Evolutionary conservation across 75 land plant species (phyloP).

Genomic region (Pinus tabuliformis): DNA sequence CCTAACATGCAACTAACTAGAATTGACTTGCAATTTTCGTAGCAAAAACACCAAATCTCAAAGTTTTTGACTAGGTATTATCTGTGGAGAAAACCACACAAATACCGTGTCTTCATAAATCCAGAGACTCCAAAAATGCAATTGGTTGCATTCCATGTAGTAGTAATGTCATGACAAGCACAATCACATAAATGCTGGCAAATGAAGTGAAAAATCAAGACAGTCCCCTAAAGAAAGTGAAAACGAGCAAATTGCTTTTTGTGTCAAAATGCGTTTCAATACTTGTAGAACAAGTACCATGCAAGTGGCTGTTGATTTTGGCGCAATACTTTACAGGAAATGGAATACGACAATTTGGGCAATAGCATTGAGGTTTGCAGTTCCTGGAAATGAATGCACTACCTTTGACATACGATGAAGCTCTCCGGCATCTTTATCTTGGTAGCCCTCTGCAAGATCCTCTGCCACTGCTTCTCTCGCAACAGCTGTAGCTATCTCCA

Average conservation of each 20-base stretch:
- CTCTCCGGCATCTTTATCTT: slow-evolving; percentile 70
- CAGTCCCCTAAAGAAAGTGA: no score
- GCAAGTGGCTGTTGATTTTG: neutral
- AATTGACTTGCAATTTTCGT: neutral
- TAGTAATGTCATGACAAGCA: neutral
- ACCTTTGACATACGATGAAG: slow-evolving; percentile 61
- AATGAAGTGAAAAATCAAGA: no score
- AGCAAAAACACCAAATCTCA: neutral
- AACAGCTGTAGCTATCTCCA: slow-evolving; percentile 87
- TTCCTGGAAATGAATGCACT: neutral
- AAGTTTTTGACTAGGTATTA: neutral
- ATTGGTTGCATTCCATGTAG: neutral
- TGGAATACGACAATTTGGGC: neutral
- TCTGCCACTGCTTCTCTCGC: slow-evolving; percentile 84
- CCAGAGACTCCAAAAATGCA: neutral
- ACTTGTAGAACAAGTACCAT: neutral
- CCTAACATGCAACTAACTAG: neutral
- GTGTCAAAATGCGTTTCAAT: neutral
- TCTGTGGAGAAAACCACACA: neutral
- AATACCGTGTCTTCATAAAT: neutral
- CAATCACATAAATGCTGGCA: neutral
- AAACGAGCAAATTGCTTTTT: no score
- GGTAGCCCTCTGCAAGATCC: slow-evolving; percentile 93
- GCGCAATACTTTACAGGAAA: neutral
- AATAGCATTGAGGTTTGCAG: neutral